phyloP scores from a whole-genome alignment of 2,329 filamentous ascomycete genomes.

The Diaporthe sp. region DNA sequence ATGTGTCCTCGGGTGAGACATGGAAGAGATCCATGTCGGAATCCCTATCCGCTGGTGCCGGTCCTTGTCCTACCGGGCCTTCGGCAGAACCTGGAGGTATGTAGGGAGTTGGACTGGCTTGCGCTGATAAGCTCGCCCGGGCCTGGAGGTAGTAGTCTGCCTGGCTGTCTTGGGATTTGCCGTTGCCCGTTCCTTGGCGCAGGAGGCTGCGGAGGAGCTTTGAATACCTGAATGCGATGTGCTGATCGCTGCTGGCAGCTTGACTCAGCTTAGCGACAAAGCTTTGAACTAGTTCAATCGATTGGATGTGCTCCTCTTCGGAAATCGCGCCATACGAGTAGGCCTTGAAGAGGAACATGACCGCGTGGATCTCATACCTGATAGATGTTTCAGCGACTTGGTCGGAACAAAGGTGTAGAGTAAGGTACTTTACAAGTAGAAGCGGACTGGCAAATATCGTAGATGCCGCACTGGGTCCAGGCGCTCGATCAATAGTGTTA shows the following conservation, averaged over 20 bases:
- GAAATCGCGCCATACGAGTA: not conserved
- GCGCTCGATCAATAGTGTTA: not conserved
- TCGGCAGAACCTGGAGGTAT: not conserved
- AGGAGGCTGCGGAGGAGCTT: not conserved
- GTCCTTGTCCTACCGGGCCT: not conserved
- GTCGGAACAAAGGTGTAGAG: not conserved
- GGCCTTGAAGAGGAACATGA: constrained; percentile 2
- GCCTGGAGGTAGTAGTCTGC: not conserved
- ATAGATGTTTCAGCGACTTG: not conserved
- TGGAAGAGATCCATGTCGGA: not conserved
- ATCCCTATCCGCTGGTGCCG: not conserved
- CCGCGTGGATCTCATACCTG: not conserved
- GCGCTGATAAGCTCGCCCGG: not conserved
- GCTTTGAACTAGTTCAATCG: not conserved
- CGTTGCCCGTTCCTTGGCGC: not conserved
- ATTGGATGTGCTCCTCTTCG: not conserved
- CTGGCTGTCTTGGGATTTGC: not conserved
- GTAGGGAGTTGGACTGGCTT: not conserved
- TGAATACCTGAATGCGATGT: not conserved
- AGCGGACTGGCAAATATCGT: not conserved
- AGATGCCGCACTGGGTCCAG: not conserved
- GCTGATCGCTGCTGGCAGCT: not conserved
- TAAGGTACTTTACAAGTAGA: not conserved
- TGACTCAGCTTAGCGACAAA: not conserved
- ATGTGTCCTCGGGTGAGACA: not conserved